Evolutionary conservation across 1,139 yeast genomes (phyloP).

Genomic region (Protomyces macrosporus): DNA sequence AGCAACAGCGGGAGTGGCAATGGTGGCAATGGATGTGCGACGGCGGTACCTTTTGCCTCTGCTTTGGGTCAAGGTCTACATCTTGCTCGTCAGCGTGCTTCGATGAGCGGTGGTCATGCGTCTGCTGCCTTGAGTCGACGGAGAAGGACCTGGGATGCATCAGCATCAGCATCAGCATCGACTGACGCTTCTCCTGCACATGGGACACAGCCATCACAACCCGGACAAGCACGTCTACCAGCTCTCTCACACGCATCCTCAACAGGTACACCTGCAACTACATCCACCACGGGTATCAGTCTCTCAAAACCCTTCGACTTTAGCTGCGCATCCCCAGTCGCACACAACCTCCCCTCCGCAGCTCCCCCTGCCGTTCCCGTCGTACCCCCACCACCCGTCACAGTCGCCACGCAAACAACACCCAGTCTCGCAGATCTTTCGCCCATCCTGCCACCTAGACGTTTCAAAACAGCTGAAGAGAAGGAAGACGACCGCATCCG

Average conservation of each 20-base stretch:
- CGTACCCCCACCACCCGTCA: constrained; percentile 6
- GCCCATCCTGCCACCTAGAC: constrained; percentile 12
- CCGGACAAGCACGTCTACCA: not conserved
- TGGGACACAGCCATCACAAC: constrained; percentile 16
- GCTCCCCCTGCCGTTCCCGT: constrained; percentile 6
- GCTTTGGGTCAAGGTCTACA: not conserved
- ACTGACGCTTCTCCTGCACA: not conserved
- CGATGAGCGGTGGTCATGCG: no score
- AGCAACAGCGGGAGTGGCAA: not conserved
- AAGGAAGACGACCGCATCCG: constrained; percentile 13
- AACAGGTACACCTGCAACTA: not conserved
- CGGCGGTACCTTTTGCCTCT: not conserved
- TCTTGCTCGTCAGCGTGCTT: not conserved
- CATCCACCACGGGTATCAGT: not conserved
- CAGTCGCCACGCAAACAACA: constrained; percentile 19
- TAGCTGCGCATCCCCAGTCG: constrained; percentile 23
- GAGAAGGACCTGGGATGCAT: not conserved
- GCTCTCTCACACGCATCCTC: not conserved
- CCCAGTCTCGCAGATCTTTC: constrained; percentile 13
- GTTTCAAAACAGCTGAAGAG: constrained; percentile 8
- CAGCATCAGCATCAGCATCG: not conserved
- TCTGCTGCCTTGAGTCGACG: no score
- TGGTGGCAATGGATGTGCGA: not conserved
- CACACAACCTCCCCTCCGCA: constrained; percentile 20
- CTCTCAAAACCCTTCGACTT: constrained; percentile 13